A percentile compares a stretch with the other conserved stretches of the same genome.
Evolutionary conservation across 2,329 filamentous ascomycete species (phyloP).

Genomic region (Arthrobotrys pseudoclavata): DNA sequence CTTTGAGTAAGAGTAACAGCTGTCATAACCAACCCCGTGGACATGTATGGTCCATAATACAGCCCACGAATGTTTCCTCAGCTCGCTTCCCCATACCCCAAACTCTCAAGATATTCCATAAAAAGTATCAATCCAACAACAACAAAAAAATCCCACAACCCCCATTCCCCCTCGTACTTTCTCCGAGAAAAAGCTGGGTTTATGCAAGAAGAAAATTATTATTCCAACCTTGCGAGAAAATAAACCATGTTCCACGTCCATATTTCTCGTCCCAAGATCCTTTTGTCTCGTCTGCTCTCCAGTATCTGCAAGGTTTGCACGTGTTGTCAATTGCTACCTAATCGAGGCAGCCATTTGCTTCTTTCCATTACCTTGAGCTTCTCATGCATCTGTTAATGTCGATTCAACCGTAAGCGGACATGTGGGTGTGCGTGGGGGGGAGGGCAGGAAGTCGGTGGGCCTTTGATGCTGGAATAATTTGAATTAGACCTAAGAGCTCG

Average conservation of each 20-base stretch:
- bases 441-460: conserved; percentile 6
- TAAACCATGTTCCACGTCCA: conserved; percentile 36
- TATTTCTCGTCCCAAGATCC: conserved; percentile 32
- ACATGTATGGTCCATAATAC: conserved; percentile 18
- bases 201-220: neutral
- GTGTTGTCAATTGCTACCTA: conserved; percentile 55
- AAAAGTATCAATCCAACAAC: conserved; percentile 12
- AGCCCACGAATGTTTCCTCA: conserved; percentile 42
- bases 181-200: conserved; percentile 18
- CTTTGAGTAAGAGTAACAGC: conserved; percentile 53
- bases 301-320: conserved; percentile 52
- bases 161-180: conserved; percentile 29
- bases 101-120: conserved; percentile 24
- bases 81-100: conserved; percentile 42
- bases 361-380: conserved; percentile 23
- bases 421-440: conserved; percentile 39
- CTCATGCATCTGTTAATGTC: conserved; percentile 18
- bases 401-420: conserved; percentile 31
- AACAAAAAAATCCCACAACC: neutral
- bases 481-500: conserved; percentile 43
- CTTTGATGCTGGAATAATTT: conserved; percentile 3
- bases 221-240: neutral
- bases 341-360: conserved; percentile 43
- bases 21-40: conserved; percentile 42
- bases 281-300: conserved; percentile 19